Conservation (phyloP, 2,329 filamentous ascomycete species). For the Macroventuria anomochaeta region DNA sequence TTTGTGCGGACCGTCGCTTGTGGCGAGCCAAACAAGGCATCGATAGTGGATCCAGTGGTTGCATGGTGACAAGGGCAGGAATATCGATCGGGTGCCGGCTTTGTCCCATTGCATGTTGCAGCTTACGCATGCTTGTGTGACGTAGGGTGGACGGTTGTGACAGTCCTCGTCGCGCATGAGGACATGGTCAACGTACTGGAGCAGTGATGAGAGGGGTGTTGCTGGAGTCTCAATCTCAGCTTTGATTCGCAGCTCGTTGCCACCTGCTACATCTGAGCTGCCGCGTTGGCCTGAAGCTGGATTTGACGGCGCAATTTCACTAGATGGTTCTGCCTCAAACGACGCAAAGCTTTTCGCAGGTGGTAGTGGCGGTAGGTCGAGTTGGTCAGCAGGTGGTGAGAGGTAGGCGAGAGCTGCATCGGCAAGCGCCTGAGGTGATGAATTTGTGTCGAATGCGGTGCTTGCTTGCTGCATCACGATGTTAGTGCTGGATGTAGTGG, state of each 20-base stretch:
- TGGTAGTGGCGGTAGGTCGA: not conserved
- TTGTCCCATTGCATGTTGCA: constrained; percentile 21
- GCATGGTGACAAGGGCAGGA: constrained; percentile 30
- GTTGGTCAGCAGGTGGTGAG: not conserved
- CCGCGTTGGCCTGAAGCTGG: not conserved
- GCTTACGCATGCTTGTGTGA: constrained; percentile 8
- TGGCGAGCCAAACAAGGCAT: constrained; percentile 26
- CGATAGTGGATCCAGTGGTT: constrained; percentile 37
- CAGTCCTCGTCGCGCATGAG: constrained; percentile 15
- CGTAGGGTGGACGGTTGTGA: constrained; percentile 18
- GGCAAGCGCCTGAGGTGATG: not conserved
- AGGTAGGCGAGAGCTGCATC: not conserved
- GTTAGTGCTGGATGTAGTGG: not conserved
- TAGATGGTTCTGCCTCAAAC: not conserved
- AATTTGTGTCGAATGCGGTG: not conserved
- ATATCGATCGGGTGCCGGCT: constrained; percentile 13
- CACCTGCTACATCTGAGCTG: too few relatives aligned
- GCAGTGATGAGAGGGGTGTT: constrained; percentile 22
- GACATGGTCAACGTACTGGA: constrained; percentile 32
- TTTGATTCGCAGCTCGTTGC: not conserved
- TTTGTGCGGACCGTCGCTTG: not conserved
- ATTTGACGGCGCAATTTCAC: not conserved
- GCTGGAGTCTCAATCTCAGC: not conserved
- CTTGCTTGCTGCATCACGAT: not conserved
- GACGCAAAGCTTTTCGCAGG: too few relatives aligned